Evolutionary conservation across 495 filamentous ascomycete genomes (phyloP).

Genomic region (Chlorociboria aeruginascens): DNA sequence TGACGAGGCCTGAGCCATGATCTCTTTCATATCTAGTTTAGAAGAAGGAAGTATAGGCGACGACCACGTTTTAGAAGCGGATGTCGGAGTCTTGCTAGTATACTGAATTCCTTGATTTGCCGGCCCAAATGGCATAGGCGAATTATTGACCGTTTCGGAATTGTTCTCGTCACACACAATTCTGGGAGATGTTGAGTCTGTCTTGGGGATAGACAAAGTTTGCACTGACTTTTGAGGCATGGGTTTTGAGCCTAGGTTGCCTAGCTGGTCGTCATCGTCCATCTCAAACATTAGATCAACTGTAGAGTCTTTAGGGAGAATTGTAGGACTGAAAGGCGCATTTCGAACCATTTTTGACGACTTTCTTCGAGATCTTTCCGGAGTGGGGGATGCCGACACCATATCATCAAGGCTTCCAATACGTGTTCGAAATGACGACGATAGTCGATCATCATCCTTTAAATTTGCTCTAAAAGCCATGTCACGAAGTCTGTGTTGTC

Average conservation of each 20-base stretch:
- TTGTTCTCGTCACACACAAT: conserved; percentile 6
- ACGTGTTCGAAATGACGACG: conserved; percentile 32
- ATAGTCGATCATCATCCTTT: conserved; percentile 47
- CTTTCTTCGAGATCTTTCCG: conserved; percentile 38
- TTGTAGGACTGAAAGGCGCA: conserved; percentile 40
- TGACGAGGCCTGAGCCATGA: conserved; percentile 66
- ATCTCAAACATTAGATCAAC: conserved; percentile 88
- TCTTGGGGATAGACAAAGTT: not conserved
- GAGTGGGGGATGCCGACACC: conserved; percentile 34
- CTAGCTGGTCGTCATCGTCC: conserved; percentile 61
- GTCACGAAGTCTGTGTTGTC: conserved; percentile 33
- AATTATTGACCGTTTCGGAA: not conserved
- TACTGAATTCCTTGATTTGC: not conserved
- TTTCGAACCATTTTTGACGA: conserved; percentile 31
- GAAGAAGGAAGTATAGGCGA: conserved; percentile 37
- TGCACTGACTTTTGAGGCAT: conserved; percentile 3
- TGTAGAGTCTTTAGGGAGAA: conserved; percentile 52
- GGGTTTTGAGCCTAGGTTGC: conserved; percentile 4
- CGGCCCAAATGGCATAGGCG: not conserved
- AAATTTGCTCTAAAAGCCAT: conserved; percentile 46
- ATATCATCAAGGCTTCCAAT: conserved; percentile 45
- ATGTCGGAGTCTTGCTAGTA: not conserved
- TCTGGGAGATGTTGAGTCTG: conserved; percentile 2
- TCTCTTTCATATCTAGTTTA: conserved; percentile 71
- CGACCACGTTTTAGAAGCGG: conserved; percentile 44